Evolutionary conservation across 2,329 filamentous ascomycete genomes (phyloP).

Genomic region (Aspergillus sclerotialis): DNA sequence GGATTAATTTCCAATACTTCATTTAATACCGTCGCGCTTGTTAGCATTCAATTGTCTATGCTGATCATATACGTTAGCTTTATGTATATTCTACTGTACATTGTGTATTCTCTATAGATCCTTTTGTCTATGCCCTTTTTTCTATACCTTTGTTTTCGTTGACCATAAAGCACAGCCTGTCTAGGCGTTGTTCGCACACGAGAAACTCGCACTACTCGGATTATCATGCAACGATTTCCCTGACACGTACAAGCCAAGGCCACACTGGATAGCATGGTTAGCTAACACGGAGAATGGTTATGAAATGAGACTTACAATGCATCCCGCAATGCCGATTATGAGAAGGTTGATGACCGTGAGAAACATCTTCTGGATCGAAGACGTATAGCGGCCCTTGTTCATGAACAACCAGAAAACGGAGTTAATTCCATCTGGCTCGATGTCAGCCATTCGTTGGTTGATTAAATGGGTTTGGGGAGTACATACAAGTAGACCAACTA

Average conservation of each 20-base stretch:
- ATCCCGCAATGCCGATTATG: constrained; percentile 9
- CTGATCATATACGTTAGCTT: too few relatives aligned
- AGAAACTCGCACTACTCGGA: constrained; percentile 15
- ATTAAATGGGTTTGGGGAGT: background rate
- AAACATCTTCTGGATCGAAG: constrained; percentile 14
- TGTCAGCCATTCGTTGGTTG: constrained; percentile 1
- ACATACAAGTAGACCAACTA: constrained; percentile 54
- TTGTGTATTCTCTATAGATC: too few relatives aligned
- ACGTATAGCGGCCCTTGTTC: constrained; percentile 16
- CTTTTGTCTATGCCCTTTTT: too few relatives aligned
- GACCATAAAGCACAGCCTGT: too few relatives aligned
- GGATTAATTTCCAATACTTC: too few relatives aligned
- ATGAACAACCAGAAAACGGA: constrained; percentile 24
- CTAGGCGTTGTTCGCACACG: constrained; percentile 19
- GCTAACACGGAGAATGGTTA: background rate
- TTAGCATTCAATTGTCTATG: too few relatives aligned
- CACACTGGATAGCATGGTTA: background rate
- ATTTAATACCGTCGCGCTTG: too few relatives aligned
- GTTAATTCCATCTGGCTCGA: constrained; percentile 8
- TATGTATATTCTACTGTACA: too few relatives aligned
- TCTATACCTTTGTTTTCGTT: too few relatives aligned
- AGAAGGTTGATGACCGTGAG: constrained; percentile 13
- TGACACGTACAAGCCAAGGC: constrained; percentile 14
- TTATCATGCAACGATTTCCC: constrained; percentile 15
- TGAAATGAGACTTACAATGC: constrained; percentile 8